These are phyloP conservation scores for Coemansia sp. DNA, from an alignment of 192 early-diverging fungal species.

Conservation along the genomic window DNA sequence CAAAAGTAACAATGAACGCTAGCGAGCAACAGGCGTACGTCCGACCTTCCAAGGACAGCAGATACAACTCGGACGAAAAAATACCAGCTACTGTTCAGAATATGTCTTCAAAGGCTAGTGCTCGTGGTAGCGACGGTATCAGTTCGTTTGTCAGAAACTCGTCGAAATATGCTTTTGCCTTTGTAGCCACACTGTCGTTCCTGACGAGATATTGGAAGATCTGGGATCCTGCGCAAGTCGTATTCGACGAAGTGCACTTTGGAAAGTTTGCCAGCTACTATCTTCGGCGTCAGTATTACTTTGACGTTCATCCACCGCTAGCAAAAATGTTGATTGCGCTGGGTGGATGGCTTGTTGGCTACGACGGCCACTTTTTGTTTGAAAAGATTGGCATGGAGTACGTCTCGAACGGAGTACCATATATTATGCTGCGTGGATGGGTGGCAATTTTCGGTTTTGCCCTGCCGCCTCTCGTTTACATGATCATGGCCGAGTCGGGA, in stretches of 20 bases:
- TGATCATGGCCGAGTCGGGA: constrained; percentile 76
- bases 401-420: constrained; percentile 82
- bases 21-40: constrained; percentile 24
- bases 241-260: constrained; percentile 99
- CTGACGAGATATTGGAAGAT: constrained; percentile 69
- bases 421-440: constrained; percentile 74
- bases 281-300: constrained; percentile 84
- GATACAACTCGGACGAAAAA: background rate
- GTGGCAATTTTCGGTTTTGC: constrained; percentile 78
- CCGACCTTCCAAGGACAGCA: constrained; percentile 13
- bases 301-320: constrained; percentile 95
- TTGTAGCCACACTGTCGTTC: constrained; percentile 52
- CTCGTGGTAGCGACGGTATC: background rate
- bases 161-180: constrained; percentile 35
- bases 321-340: constrained; percentile 87
- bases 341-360: constrained; percentile 76
- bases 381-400: constrained; percentile 87
- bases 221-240: constrained; percentile 68
- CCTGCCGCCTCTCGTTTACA: constrained; percentile 72
- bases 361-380: constrained; percentile 91
- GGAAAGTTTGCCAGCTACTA: constrained; percentile 96
- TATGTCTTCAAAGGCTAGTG: background rate
- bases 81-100: background rate
- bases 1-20: constrained; percentile 26
- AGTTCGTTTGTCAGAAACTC: constrained; percentile 27